Percentiles rank a stretch among this genome's conserved stretches.
These are phyloP conservation scores for Vitis riparia DNA, from an alignment of 164 flowering plant species.

Conservation along the genomic window DNA sequence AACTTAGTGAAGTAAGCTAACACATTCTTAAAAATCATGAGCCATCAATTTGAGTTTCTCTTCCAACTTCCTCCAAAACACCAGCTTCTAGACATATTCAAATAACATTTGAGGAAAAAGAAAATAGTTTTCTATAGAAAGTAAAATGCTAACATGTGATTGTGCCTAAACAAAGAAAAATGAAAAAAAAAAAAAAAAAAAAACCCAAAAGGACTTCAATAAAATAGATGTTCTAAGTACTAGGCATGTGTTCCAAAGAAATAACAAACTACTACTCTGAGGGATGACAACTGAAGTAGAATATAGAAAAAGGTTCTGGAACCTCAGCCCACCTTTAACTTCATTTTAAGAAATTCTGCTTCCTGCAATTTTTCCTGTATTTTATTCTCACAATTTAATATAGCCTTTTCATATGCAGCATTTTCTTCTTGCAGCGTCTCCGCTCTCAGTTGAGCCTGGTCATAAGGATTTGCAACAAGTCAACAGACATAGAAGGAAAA, in stretches of 20 bases:
- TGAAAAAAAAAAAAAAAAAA: too few relatives aligned
- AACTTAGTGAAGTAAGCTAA: too few relatives aligned
- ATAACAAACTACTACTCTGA: background rate
- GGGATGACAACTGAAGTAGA: background rate
- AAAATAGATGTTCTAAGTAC: too few relatives aligned
- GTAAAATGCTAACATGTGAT: too few relatives aligned
- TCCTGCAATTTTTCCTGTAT: constrained; percentile 83
- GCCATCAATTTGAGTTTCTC: too few relatives aligned
- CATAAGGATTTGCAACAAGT: background rate
- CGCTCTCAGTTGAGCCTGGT: constrained; percentile 72
- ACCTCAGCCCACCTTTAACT: constrained; percentile 50
- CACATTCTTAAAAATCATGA: too few relatives aligned
- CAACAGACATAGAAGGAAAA: background rate
- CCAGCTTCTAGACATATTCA: too few relatives aligned
- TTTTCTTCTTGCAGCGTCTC: constrained; percentile 80
- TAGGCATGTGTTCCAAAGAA: background rate
- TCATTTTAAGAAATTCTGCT: constrained; percentile 48
- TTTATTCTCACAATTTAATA: constrained; percentile 64
- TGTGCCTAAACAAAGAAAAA: too few relatives aligned
- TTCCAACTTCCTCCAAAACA: too few relatives aligned
- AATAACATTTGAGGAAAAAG: too few relatives aligned
- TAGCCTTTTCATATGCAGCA: constrained; percentile 73
- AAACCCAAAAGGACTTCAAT: too few relatives aligned
- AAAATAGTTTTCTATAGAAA: too few relatives aligned
- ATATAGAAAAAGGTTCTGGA: background rate